Evolutionary conservation across 352 stramenopile species (phyloP).

Genomic region (Saprolegnia parasitica): DNA sequence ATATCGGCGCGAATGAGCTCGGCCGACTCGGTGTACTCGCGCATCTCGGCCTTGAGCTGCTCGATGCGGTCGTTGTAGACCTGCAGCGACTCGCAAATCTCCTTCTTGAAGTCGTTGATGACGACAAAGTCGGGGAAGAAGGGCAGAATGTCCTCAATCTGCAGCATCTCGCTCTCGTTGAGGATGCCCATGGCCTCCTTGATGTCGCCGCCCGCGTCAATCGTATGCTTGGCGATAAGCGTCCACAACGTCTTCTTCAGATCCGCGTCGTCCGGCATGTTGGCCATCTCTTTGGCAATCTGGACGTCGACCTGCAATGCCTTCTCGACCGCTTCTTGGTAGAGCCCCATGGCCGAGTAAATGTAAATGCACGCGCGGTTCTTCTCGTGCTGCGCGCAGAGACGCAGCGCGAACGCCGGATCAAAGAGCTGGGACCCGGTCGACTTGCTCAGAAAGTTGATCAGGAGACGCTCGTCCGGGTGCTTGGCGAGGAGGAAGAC

Average conservation of each 20-base stretch:
- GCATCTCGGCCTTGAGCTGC: slow-evolving; percentile 90
- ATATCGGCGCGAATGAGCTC: slow-evolving; percentile 88
- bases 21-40: slow-evolving; percentile 87
- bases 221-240: slow-evolving; percentile 89
- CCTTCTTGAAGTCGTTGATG: slow-evolving; percentile 94
- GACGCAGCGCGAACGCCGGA: slow-evolving; percentile 86
- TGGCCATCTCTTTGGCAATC: slow-evolving; percentile 91
- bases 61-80: slow-evolving; percentile 90
- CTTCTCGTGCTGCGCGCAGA: slow-evolving; percentile 91
- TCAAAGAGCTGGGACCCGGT: slow-evolving; percentile 86
- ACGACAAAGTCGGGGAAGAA: slow-evolving; percentile 95
- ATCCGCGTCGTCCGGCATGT: slow-evolving; percentile 85
- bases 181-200: slow-evolving; percentile 82
- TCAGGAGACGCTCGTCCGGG: slow-evolving; percentile 81
- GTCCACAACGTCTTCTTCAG: slow-evolving; percentile 92
- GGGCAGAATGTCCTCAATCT: slow-evolving; percentile 93
- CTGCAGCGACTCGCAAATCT: slow-evolving; percentile 91
- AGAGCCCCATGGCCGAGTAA: slow-evolving; percentile 90
- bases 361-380: slow-evolving; percentile 92
- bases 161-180: slow-evolving; percentile 80
- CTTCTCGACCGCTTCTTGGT: slow-evolving; percentile 90
- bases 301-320: slow-evolving; percentile 87
- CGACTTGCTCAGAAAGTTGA: slow-evolving; percentile 88
- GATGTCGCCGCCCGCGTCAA: slow-evolving; percentile 81
- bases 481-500: slow-evolving; percentile 88